Percentiles rank a stretch among this genome's conserved stretches.
These are phyloP conservation scores for Alternaria rosae DNA, from an alignment of 2,329 filamentous ascomycete genomes.

Conservation along the genomic window DNA sequence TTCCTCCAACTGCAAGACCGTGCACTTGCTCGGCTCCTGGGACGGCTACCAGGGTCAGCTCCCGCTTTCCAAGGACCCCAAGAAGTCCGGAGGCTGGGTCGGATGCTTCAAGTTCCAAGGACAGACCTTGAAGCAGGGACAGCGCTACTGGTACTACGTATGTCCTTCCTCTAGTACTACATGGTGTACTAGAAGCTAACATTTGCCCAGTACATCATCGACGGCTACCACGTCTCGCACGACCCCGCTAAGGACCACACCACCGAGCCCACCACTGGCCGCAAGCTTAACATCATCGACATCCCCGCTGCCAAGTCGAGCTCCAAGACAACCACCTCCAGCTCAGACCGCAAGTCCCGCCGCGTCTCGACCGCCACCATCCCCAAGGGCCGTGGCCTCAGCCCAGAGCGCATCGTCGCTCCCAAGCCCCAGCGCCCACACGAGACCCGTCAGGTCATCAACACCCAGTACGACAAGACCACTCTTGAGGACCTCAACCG, in stretches of 20 bases:
- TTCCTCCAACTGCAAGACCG: constrained; percentile 94
- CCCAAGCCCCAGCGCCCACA: constrained; percentile 89
- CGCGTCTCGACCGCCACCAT: constrained; percentile 69
- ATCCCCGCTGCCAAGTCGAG: constrained; percentile 67
- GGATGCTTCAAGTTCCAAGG: constrained; percentile 96
- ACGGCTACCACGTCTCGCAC: constrained; percentile 97
- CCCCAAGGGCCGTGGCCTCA: constrained; percentile 87
- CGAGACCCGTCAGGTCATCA: constrained; percentile 85
- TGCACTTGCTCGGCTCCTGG: constrained; percentile 97
- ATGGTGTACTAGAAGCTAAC: constrained; percentile 26
- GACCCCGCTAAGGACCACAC: constrained; percentile 90
- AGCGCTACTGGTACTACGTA: constrained; percentile 98
- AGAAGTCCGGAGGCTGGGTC: constrained; percentile 91
- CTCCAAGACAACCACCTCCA: constrained; percentile 57
- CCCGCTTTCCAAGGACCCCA: constrained; percentile 87
- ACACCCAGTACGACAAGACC: constrained; percentile 78
- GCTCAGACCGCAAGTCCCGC: constrained; percentile 55
- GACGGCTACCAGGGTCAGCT: constrained; percentile 96
- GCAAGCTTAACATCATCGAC: constrained; percentile 97
- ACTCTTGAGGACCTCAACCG: constrained; percentile 80
- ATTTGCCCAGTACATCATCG: constrained; percentile 79
- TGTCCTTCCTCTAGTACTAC: constrained; percentile 29
- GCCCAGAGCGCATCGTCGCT: constrained; percentile 86
- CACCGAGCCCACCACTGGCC: constrained; percentile 94
- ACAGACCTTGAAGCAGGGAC: constrained; percentile 82